Conservation (phyloP, 2,329 filamentous ascomycete species). For the Phaeosphaeria sp. region DNA sequence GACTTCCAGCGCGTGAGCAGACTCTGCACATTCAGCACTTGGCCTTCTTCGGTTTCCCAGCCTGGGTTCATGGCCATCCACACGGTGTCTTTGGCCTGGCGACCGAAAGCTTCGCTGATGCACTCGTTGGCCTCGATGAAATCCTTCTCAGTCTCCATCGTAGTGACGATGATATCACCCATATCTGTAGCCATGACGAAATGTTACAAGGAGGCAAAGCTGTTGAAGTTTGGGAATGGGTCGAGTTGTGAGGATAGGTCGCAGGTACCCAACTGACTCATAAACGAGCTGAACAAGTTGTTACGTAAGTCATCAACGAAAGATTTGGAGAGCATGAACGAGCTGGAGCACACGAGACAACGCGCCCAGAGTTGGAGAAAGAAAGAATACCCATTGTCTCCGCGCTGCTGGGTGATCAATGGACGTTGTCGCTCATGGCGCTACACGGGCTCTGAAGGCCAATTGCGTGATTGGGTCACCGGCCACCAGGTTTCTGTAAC, state of each 20-base stretch:
- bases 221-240: not conserved
- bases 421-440: too few relatives aligned
- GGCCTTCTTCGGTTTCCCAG: constrained; percentile 61
- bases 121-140: constrained; percentile 39
- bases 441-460: too few relatives aligned
- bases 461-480: too few relatives aligned
- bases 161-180: constrained; percentile 21
- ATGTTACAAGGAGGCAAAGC: not conserved
- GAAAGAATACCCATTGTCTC: not conserved
- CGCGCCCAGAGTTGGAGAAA: not conserved
- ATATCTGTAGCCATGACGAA: constrained; percentile 18
- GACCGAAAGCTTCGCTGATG: constrained; percentile 55
- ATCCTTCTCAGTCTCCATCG: constrained; percentile 30
- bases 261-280: not conserved
- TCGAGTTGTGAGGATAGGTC: not conserved
- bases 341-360: not conserved
- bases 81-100: constrained; percentile 58
- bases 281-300: not conserved
- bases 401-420: not conserved
- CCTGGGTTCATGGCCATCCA: constrained; percentile 61
- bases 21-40: constrained; percentile 42
- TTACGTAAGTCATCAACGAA: not conserved
- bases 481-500: too few relatives aligned
- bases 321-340: not conserved
- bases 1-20: constrained; percentile 53